Evolutionary conservation across 2,329 filamentous ascomycete genomes (phyloP).

Genomic region (Macrophomina phaseolina): DNA sequence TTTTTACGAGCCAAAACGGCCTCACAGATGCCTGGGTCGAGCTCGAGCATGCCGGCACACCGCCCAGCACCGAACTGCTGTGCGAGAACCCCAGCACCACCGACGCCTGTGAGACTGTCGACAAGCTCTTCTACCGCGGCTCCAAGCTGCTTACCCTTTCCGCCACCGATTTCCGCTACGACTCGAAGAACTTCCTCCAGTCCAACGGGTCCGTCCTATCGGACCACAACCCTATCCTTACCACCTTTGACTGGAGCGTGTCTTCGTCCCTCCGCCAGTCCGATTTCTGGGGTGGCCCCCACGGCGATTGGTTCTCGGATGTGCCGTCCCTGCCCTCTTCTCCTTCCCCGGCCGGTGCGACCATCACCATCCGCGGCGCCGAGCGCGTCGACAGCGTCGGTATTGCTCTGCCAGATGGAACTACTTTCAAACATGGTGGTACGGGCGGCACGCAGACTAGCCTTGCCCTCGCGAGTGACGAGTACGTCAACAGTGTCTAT

Average conservation of each 20-base stretch:
- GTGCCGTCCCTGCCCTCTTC: slow-evolving; percentile 43
- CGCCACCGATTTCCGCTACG: slow-evolving; percentile 62
- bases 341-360: slow-evolving; percentile 42
- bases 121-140: slow-evolving; percentile 69
- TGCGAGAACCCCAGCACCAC: slow-evolving; percentile 65
- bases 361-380: slow-evolving; percentile 52
- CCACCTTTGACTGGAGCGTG: slow-evolving; percentile 52
- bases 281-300: slow-evolving; percentile 55
- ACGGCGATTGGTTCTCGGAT: slow-evolving; percentile 64
- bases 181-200: slow-evolving; percentile 62
- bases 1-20: slow-evolving; percentile 58
- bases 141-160: slow-evolving; percentile 54
- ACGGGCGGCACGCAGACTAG: slow-evolving; percentile 53
- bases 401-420: slow-evolving; percentile 56
- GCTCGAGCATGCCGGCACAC: slow-evolving; percentile 45
- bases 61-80: slow-evolving; percentile 40
- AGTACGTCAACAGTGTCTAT: slow-evolving; percentile 57
- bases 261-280: slow-evolving; percentile 51
- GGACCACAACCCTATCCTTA: slow-evolving; percentile 69
- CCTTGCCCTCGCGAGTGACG: slow-evolving; percentile 53
- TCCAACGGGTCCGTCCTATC: slow-evolving; percentile 62
- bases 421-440: slow-evolving; percentile 59
- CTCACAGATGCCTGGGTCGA: slow-evolving; percentile 67
- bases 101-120: slow-evolving; percentile 67
- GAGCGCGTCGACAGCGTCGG: slow-evolving; percentile 59